Percentiles rank a stretch among this genome's conserved stretches.
Conservation (phyloP, 495 filamentous ascomycete species). For the Massariosphaeria phaeospora region DNA sequence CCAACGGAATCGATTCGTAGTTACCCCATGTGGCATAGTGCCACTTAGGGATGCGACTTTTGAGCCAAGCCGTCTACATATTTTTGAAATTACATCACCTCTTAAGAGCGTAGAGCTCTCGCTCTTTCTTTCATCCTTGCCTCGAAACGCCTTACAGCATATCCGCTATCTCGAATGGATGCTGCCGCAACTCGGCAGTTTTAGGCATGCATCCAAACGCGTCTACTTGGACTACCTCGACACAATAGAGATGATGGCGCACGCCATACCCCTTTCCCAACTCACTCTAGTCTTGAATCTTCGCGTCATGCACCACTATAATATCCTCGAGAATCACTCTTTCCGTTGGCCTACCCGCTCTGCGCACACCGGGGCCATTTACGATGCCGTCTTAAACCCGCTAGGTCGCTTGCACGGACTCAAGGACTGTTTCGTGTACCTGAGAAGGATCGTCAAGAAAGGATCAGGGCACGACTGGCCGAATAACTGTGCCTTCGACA, state of each 20-base stretch:
- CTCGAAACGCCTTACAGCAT: not conserved
- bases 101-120: not conserved
- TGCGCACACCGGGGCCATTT: not conserved
- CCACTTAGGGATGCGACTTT: not conserved
- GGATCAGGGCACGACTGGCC: not conserved
- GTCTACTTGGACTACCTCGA: not conserved
- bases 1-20: not conserved
- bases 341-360: not conserved
- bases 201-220: not conserved
- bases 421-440: not conserved
- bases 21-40: not conserved
- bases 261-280: not conserved
- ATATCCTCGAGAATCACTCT: not conserved
- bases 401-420: not conserved
- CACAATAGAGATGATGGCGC: not conserved
- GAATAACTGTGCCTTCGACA: not conserved
- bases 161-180: constrained; percentile 1
- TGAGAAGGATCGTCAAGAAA: not conserved
- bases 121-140: not conserved
- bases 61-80: not conserved
- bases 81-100: not conserved
- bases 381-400: not conserved
- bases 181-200: not conserved
- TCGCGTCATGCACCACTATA: not conserved
- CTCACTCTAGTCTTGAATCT: not conserved